Conservation (phyloP, 192 early-diverging fungal species). For the Funneliformis mosseae region DNA sequence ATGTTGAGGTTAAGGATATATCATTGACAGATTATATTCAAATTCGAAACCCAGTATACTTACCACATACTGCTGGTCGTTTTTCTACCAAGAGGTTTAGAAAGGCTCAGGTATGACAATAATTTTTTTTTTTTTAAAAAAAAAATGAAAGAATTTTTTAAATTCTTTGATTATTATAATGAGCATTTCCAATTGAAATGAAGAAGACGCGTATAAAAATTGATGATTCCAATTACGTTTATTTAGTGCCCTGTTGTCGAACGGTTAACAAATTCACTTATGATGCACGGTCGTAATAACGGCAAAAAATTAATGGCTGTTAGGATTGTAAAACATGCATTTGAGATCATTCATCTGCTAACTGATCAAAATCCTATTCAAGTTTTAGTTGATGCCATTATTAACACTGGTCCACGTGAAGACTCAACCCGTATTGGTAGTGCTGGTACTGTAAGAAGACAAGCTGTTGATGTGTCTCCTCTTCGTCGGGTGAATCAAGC, state of each 20-base stretch:
- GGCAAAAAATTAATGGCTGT: slow-evolving; percentile 99
- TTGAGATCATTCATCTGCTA: slow-evolving; percentile 98
- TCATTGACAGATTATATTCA: slow-evolving; percentile 90
- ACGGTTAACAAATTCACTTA: slow-evolving; percentile 97
- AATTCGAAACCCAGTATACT: slow-evolving; percentile 89
- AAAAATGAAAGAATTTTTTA: too few relatives aligned
- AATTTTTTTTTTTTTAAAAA: too few relatives aligned
- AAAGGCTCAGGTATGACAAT: slow-evolving; percentile 81
- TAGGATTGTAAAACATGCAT: slow-evolving; percentile 99
- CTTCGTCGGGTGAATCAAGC: slow-evolving; percentile 97
- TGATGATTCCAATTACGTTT: not conserved
- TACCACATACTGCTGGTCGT: slow-evolving; percentile 98
- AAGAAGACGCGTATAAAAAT: too few relatives aligned
- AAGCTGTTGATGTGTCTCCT: slow-evolving; percentile 99
- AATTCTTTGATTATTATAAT: too few relatives aligned
- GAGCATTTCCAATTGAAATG: too few relatives aligned
- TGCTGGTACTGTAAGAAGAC: slow-evolving; percentile 96
- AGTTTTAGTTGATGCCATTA: slow-evolving; percentile 96
- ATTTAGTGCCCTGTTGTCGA: slow-evolving; percentile 93
- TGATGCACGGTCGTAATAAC: slow-evolving; percentile 99
- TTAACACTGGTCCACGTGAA: slow-evolving; percentile 99
- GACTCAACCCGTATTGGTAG: slow-evolving; percentile 99
- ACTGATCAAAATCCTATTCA: slow-evolving; percentile 99
- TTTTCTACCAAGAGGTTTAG: slow-evolving; percentile 97
- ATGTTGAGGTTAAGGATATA: slow-evolving; percentile 89